phyloP scores from a whole-genome alignment of 169 alveolate species.

The Plasmodium gallinaceum region DNA sequence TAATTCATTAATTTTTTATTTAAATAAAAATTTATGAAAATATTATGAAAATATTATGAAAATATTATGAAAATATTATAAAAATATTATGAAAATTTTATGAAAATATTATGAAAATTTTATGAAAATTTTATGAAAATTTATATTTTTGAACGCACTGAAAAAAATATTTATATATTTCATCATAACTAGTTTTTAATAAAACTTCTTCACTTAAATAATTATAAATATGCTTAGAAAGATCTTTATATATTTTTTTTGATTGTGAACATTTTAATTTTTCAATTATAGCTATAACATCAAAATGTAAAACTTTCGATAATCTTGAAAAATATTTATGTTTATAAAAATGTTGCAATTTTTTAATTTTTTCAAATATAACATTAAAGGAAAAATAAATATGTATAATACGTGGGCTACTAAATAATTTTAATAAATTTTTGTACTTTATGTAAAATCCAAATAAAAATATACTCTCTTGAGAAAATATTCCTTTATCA shows the following conservation, averaged over 20 bases:
- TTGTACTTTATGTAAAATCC: constrained; percentile 65
- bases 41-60: neutral
- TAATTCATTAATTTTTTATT: too few relatives aligned
- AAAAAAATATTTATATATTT: constrained; percentile 31
- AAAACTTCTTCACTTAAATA: constrained; percentile 18
- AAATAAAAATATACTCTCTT: constrained; percentile 43
- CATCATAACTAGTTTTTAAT: constrained; percentile 1
- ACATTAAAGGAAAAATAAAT: constrained; percentile 57
- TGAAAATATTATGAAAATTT: too few relatives aligned
- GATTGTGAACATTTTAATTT: constrained; percentile 18
- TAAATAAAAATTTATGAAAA: too few relatives aligned
- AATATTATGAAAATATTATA: neutral
- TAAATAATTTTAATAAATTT: constrained; percentile 42
- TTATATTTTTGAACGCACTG: constrained; percentile 36
- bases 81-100: constrained; percentile 5
- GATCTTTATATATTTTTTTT: constrained; percentile 4
- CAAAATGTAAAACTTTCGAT: constrained; percentile 46
- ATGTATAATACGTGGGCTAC: constrained; percentile 48
- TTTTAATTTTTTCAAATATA: constrained; percentile 44
- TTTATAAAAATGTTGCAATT: constrained; percentile 10
- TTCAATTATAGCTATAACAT: constrained; percentile 35
- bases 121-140: constrained; percentile 5
- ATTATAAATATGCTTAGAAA: constrained; percentile 35
- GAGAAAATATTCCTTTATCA: constrained; percentile 19
- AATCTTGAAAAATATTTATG: constrained; percentile 37